Evolutionary conservation across 2,329 filamentous ascomycete genomes (phyloP), one percentile per base, ranked within the genome.

Genomic region (Coniochaeta sp.): DNA sequence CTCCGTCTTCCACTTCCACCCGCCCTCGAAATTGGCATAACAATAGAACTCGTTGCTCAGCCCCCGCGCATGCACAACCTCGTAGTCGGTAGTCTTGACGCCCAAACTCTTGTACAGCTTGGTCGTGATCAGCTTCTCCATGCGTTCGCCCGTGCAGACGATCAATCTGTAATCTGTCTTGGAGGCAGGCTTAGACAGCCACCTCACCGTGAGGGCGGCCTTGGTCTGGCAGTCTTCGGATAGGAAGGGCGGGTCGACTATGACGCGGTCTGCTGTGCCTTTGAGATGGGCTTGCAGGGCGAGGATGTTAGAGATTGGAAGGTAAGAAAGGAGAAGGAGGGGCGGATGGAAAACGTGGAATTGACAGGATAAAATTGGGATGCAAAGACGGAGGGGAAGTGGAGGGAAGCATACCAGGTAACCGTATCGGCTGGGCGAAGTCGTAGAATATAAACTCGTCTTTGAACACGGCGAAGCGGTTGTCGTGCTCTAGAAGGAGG

Each of bases 141-240:
- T 90, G 55, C 89, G 81, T 74, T 93, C 90, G 60, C 90, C 90
- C 0, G 90, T 95, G 72, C 87, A 90, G 31, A 89, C 77, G 58
- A 93, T 82, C 58, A 92, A 67, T 57, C 62, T 64, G 58, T 60
- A 57, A 56, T 24, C 36, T 9, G 22, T 36, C 11, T 36, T 6
- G 33, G 65, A 44, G 17, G 61, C 61, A 22, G 71, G 64, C 62
- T 82, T 87, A 28, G 85, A 79, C 52, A 93, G 79, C 87, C 86
- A 93, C n/a, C 87, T 83, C 19, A 87, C 83, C 1, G 90, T 92
- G 67, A 93, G 73, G 9, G 90, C 89, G 63, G 84, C 88, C 77
- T 91, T 92, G 0, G 89, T 91, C 71, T 93, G 89, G 70, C 90
- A 93, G 68, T 93, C 89, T 63, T 89, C 83, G 70, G 85, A 91